Conservation (phyloP, 768 basidiomycete species). For the Rubroboletus pulcherrimus region DNA sequence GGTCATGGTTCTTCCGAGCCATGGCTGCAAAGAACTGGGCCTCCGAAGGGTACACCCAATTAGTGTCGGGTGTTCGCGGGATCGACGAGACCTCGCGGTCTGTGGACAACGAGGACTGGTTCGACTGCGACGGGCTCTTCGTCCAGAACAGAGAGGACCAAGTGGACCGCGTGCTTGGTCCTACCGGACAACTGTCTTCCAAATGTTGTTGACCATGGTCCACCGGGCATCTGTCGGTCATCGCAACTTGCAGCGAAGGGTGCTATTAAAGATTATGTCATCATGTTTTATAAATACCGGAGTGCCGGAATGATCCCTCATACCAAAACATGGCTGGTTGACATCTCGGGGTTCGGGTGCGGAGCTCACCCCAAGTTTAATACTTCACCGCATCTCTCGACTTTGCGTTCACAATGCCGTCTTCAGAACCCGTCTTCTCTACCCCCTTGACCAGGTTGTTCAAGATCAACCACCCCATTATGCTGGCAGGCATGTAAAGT, state of each 20-base stretch:
- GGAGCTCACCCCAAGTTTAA: too few relatives aligned
- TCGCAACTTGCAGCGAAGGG: neutral
- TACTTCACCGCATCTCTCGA: neutral
- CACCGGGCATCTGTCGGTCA: constrained; percentile 46
- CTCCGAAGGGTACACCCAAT: constrained; percentile 98
- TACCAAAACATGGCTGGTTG: neutral
- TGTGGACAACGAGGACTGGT: constrained; percentile 46
- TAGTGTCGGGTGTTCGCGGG: constrained; percentile 62
- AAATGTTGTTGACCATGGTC: constrained; percentile 36
- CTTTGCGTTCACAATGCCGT: constrained; percentile 47
- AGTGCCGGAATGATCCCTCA: neutral
- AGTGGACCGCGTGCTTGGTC: constrained; percentile 47
- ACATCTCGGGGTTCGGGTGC: neutral
- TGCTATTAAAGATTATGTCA: constrained; percentile 14
- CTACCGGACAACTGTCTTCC: constrained; percentile 58
- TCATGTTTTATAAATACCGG: neutral
- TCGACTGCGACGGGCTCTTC: constrained; percentile 4
- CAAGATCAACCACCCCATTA: constrained; percentile 76
- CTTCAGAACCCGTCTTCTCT: constrained; percentile 59
- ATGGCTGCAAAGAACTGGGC: constrained; percentile 99
- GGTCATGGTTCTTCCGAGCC: constrained; percentile 90
- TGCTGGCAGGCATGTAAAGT: constrained; percentile 58
- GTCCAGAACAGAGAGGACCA: constrained; percentile 36
- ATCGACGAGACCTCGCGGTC: constrained; percentile 87
- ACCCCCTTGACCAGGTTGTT: constrained; percentile 77